These are phyloP conservation scores for Flaveria bidentis DNA, from an alignment of 129 eudicot genomes.

Conservation along the genomic window DNA sequence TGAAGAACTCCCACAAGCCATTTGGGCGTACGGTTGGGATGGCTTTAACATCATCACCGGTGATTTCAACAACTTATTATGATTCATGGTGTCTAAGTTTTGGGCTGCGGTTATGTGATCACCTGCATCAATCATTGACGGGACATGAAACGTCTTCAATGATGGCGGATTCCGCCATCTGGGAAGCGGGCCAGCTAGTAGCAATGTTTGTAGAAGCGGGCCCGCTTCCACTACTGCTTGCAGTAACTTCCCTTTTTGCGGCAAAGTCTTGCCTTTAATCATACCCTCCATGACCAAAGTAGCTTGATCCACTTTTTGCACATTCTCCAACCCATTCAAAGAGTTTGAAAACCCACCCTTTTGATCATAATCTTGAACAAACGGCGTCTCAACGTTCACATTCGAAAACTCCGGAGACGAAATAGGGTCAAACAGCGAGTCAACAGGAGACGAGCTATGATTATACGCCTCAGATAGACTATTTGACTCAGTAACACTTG, in stretches of 20 bases:
- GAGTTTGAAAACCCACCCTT: neutral
- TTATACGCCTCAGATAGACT: constrained; percentile 41
- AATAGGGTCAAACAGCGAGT: constrained; percentile 40
- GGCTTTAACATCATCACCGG: constrained; percentile 26
- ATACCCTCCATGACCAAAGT: constrained; percentile 52
- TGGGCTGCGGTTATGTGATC: constrained; percentile 23
- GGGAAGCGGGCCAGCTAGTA: constrained; percentile 71
- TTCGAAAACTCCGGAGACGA: constrained; percentile 43
- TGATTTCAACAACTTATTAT: neutral
- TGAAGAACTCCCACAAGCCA: constrained; percentile 49
- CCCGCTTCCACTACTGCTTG: constrained; percentile 59
- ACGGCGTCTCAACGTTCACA: constrained; percentile 34
- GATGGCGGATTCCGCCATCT: constrained; percentile 85
- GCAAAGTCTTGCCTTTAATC: constrained; percentile 60
- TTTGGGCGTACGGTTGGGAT: constrained; percentile 38
- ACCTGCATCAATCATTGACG: constrained; percentile 34
- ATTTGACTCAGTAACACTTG: constrained; percentile 62
- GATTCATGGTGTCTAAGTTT: constrained; percentile 1
- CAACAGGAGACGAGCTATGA: constrained; percentile 41
- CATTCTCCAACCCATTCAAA: constrained; percentile 1
- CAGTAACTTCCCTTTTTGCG: constrained; percentile 53
- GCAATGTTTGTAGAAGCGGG: constrained; percentile 55
- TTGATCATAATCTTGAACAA: constrained; percentile 36
- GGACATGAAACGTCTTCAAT: constrained; percentile 46
- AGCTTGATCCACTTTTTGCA: constrained; percentile 42